Conservation (phyloP, 768 basidiomycete species). For the Agaricus blazei region DNA sequence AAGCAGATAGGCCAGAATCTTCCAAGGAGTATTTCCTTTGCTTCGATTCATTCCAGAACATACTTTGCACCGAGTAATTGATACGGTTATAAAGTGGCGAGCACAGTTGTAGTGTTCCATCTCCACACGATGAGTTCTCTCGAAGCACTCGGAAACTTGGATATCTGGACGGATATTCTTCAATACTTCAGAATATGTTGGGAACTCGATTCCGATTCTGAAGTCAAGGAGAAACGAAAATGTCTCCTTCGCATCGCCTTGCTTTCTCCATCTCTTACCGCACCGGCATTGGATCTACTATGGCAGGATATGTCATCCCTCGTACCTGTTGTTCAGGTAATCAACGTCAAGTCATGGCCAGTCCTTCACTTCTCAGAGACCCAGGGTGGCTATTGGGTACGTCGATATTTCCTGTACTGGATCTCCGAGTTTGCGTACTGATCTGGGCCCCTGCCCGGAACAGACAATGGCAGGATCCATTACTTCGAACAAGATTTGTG, state of each 20-base stretch:
- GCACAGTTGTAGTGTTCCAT: slow-evolving; percentile 27
- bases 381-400: not conserved
- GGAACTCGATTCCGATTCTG: not conserved
- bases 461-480: not conserved
- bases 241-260: slow-evolving; percentile 1
- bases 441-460: not conserved
- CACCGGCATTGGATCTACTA: not conserved
- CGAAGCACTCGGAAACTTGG: not conserved
- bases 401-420: not conserved
- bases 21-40: no score
- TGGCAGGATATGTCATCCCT: slow-evolving; percentile 1
- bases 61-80: not conserved
- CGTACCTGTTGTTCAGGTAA: not conserved
- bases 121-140: slow-evolving; percentile 6
- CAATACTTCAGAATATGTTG: not conserved
- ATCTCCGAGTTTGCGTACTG: not conserved
- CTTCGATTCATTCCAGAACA: no score
- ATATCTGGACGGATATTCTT: slow-evolving; percentile 2
- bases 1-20: no score
- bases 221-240: not conserved
- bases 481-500: not conserved
- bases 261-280: slow-evolving; percentile 3
- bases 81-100: not conserved
- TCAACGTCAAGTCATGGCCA: not conserved
- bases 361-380: not conserved